These are phyloP conservation scores for Agarophyton chilense DNA, from an alignment of 23 red algal genomes.

Conservation along the genomic window DNA sequence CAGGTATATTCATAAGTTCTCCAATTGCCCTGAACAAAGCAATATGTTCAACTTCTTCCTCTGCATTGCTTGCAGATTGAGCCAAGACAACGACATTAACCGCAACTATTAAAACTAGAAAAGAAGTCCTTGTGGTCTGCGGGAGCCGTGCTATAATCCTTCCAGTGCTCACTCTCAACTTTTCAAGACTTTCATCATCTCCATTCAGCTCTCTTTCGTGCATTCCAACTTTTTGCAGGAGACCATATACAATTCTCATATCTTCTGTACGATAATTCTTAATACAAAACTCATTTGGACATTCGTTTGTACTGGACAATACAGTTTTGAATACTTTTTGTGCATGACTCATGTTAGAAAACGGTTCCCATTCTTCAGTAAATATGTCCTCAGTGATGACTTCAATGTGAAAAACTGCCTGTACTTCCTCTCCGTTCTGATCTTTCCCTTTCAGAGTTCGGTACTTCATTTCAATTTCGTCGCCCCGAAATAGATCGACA, in stretches of 20 bases:
- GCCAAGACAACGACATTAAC: not conserved
- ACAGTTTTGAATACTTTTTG: not conserved
- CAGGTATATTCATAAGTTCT: not conserved
- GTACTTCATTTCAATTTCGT: not conserved
- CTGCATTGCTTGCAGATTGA: not conserved
- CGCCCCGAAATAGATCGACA: not conserved
- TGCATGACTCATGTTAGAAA: not conserved
- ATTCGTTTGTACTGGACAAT: not conserved
- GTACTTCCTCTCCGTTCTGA: not conserved
- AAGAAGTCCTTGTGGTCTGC: not conserved
- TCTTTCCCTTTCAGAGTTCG: not conserved
- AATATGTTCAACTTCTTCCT: not conserved
- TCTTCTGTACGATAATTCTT: not conserved
- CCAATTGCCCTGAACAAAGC: not conserved
- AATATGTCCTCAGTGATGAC: conserved; percentile 20
- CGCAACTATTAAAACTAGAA: not conserved
- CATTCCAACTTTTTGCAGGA: not conserved
- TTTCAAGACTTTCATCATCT: not conserved
- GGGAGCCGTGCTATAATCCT: not conserved
- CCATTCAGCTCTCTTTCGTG: not conserved
- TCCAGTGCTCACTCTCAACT: not conserved
- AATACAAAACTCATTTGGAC: not conserved
- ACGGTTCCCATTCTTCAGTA: conserved; percentile 5
- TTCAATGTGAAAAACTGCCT: conserved; percentile 14
- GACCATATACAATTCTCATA: not conserved